A percentile compares a stretch with the other conserved stretches of the same genome.
These are phyloP conservation scores for Castanopsis chinensis DNA, from an alignment of 306 rosid species.

Conservation along the genomic window DNA sequence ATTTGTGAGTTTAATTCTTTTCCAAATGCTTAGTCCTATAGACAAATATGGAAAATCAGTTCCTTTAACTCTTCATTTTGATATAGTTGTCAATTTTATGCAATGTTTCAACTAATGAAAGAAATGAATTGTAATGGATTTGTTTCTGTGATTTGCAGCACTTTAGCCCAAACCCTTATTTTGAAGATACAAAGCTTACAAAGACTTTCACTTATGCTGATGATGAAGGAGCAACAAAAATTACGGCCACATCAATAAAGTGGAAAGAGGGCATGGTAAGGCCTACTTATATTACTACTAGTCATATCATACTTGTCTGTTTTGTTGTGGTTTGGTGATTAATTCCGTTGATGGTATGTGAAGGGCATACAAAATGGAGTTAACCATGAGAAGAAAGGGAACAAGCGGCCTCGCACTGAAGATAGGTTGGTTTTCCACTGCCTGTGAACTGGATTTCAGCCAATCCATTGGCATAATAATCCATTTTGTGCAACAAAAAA, in stretches of 20 bases:
- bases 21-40: not conserved
- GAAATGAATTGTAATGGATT: not conserved
- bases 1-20: slow-evolving; percentile 58
- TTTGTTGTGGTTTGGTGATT: not conserved
- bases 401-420: slow-evolving; percentile 68
- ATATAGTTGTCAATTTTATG: not conserved
- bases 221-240: slow-evolving; percentile 84
- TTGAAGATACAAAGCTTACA: slow-evolving; percentile 75
- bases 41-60: not conserved
- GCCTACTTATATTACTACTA: not conserved
- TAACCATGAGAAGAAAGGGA: slow-evolving; percentile 76
- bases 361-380: slow-evolving; percentile 80
- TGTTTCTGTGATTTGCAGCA: slow-evolving; percentile 44
- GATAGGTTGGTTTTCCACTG: slow-evolving; percentile 56
- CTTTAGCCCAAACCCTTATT: slow-evolving; percentile 81
- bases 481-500: not conserved
- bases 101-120: not conserved
- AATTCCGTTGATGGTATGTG: slow-evolving; percentile 18
- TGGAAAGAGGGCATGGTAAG: slow-evolving; percentile 97
- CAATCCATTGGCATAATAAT: not conserved
- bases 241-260: slow-evolving; percentile 76
- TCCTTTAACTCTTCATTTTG: not conserved
- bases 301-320: not conserved
- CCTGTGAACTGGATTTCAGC: not conserved
- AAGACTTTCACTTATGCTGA: slow-evolving; percentile 73